Evolutionary conservation across 1,284 basidiomycete genomes (phyloP), one percentile per base, ranked within the genome.

Genomic region (Retiboletus fuscus): DNA sequence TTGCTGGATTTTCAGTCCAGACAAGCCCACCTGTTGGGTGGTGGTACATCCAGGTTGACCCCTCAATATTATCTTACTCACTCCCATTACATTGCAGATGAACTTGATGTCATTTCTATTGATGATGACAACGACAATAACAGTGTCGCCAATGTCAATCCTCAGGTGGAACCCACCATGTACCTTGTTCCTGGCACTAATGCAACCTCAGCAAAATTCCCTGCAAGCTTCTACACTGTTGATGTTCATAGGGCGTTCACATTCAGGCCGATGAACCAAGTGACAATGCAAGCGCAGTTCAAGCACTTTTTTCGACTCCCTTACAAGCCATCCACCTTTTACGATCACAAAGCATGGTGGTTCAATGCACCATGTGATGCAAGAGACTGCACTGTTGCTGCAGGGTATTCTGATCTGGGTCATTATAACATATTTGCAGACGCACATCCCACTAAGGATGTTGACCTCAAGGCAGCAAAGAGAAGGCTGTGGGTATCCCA

Each of bases 241-340:
- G 26, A 68, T 18, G 28, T 68, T 20, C 67, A 68, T 20, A 15
- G 2, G 1, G 22, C 24, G 13, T 68, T 62, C 30, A 18, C 18
- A 12, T 62, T 68, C 24, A 55, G 20, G 28, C 2, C 30, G 2
- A 62, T 5, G 13, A 10, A 24, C 20, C 18, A 46, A 3, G n/a
- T 34, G 11, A 55, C 28, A 3, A 5, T 68, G 22, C 24, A 68
- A 20, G 8, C 18, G 4, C 66, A 67, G 10, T 68, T 68, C 34
- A 12, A n/a, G 22, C 22, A 22, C 13, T 57, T 63, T 22, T 68
- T 68, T 26, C 12, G 24, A 2, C 3, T 68, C 12, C 51, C 61
- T 41, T 68, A 26, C 22, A 68, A 68, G 61, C 20, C 43, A 5
- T 68, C 67, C 0, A 68, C 60, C 1, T 68, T 57, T 20, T 68